Evolutionary conservation across 2,329 filamentous ascomycete species (phyloP), one percentile per base, ranked within the genome.

Genomic region (Epichloe aotearoae): DNA sequence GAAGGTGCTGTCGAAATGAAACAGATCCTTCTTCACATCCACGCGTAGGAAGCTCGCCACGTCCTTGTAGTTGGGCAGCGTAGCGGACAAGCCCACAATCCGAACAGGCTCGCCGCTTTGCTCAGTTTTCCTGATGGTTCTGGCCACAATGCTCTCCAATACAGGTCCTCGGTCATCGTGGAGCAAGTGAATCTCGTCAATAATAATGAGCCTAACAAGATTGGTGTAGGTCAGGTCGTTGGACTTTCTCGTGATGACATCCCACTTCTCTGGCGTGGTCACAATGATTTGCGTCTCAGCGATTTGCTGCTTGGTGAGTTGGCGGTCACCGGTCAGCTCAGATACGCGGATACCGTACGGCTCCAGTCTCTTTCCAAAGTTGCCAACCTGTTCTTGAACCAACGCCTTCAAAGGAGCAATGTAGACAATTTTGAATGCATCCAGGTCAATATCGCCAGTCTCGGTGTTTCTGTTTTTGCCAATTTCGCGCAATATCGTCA

Each of bases 211-310:
- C 39, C 91, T 84, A 26, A 98, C 93, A n/a, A 98, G 79, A 60
- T 94, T 95, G 15, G 90, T 98, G 68, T 98, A 98, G 60, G 89
- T 95, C 50, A 93, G 80, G 64, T 98, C 94, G 2, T 91, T 96
- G 6, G 91, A 90, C 69, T 98, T 98, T 69, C 94, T 82, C 5
- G 94, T 98, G 59, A 98, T 96, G 58, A 98, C 91, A 68, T 98
- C 93, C 86, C 89, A 98, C 71, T 98, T 98, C 69, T 98, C 93
- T 19, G 93, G 93, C 0, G 93, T 98, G 1, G 93, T 98, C 53
- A 98, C 90, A 59, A 98, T 98, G 59, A 98, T 84, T 66, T 98
- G 91, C 0, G 93, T 98, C 62, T 98, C 93, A 2, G 91, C 82
- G 56, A 98, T 97, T 73, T 98, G 93, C 66, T 95, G 89, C 69